Evolutionary conservation across 1,284 basidiomycete species (phyloP).

Genomic region (Irpex sp.): DNA sequence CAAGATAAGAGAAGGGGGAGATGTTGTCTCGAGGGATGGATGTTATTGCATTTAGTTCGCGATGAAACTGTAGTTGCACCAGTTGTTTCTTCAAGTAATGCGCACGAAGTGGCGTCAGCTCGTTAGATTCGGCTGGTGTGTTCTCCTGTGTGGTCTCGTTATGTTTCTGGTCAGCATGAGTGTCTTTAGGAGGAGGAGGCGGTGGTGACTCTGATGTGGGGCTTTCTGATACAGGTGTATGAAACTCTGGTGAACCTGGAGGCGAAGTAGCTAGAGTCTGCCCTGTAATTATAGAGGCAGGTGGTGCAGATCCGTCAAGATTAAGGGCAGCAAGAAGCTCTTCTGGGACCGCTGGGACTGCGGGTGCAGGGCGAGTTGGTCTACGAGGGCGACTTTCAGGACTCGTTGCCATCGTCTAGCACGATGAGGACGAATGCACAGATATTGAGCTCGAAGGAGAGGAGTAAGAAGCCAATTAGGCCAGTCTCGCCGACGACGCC

Average conservation of each 20-base stretch:
- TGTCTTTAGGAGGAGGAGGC: not conserved
- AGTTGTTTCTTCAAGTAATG: conserved; percentile 34
- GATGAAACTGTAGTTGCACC: conserved; percentile 76
- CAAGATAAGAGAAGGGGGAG: conserved; percentile 82
- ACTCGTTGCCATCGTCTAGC: conserved; percentile 15
- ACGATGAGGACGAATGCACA: conserved; percentile 9
- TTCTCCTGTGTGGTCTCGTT: not conserved
- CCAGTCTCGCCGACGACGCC: not conserved
- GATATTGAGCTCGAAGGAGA: conserved; percentile 5
- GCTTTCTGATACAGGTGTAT: conserved; percentile 10
- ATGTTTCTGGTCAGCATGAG: not conserved
- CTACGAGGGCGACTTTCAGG: conserved; percentile 16
- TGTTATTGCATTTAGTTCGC: conserved; percentile 73
- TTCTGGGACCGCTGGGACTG: conserved; percentile 12
- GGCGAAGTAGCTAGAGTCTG: conserved; percentile 22
- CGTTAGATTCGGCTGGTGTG: not conserved
- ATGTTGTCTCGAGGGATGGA: conserved; percentile 51
- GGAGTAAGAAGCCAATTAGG: not conserved
- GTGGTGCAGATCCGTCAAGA: conserved; percentile 4
- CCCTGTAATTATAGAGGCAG: conserved; percentile 18
- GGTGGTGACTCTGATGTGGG: conserved; percentile 13
- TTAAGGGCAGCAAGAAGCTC: conserved; percentile 10
- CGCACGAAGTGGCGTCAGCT: conserved; percentile 30
- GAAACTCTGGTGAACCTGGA: conserved; percentile 7
- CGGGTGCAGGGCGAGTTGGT: conserved; percentile 17